These are phyloP conservation scores for Grigorovia yakushimaensis DNA, from an alignment of 805 yeast genomes.

Conservation along the genomic window DNA sequence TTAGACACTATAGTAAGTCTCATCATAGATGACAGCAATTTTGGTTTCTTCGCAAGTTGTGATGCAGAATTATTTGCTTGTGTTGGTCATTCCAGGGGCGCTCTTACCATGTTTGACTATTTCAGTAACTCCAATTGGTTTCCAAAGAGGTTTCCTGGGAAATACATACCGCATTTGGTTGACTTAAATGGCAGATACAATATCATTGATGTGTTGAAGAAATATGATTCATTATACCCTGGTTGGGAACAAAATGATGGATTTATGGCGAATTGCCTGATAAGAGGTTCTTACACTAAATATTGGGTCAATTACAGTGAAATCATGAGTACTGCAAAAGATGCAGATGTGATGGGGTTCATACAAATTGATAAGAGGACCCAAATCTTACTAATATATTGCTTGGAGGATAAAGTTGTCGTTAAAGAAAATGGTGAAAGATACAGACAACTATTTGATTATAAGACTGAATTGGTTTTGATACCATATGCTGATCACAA, in stretches of 20 bases:
- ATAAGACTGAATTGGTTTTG: constrained; percentile 47
- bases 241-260: constrained; percentile 36
- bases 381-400: constrained; percentile 60
- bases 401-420: constrained; percentile 55
- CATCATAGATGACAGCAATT: background rate
- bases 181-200: constrained; percentile 67
- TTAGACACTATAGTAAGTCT: constrained; percentile 34
- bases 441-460: constrained; percentile 47
- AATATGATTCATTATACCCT: constrained; percentile 29
- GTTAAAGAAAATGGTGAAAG: constrained; percentile 52
- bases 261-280: constrained; percentile 32
- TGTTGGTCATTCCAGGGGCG: constrained; percentile 76
- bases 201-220: constrained; percentile 36
- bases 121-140: constrained; percentile 23
- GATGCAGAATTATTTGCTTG: background rate
- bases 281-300: constrained; percentile 40
- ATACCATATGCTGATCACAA: constrained; percentile 74
- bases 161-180: constrained; percentile 51
- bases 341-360: constrained; percentile 37
- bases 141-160: constrained; percentile 15
- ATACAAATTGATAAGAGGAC: constrained; percentile 35
- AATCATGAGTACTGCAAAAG: constrained; percentile 35
- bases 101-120: constrained; percentile 67
- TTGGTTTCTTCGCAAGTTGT: background rate
- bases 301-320: constrained; percentile 42